Base-by-base conservation (phyloP, 139 green algal genomes). In the Coccomyxa sp. region DNA sequence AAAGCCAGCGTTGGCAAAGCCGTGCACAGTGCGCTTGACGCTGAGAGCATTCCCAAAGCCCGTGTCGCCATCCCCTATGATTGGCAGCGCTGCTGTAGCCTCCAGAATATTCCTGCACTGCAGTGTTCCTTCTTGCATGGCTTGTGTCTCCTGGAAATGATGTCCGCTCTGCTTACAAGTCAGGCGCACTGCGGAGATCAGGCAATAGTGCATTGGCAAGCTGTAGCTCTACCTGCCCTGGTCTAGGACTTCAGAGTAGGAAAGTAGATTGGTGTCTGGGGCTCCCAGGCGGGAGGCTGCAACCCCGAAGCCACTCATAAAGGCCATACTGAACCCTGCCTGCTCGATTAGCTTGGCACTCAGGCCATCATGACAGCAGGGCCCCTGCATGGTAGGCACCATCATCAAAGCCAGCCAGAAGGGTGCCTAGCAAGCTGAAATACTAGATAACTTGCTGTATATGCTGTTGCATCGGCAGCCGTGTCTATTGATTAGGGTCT, bases 11-110 rank as follows among this genome's bases (percentile, higher is more conserved):
- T 87, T 79, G 6, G 93, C 91, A 84, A 97, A 99, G 16, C 92
- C 93, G 0, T 73, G 64, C 40, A 99, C 93, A 0, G 96, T 98
- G 24, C 95, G 80, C 85, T 97, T 95, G 14, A 97, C 95, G 76
- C 98, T 98, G 68, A 99, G 85, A 0, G 95, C 92, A 74, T 98
- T 98, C 75, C 96, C 96, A 79, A 98, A 98, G 7, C 95, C 91
- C 0, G 92, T 98, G 88, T 99, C 96, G n/a, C 89, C 96, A 79
- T 99, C 96, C 12, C 91, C 96, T 76, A 99, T 98, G 83, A 99
- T 81, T 75, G 95, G 90, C 79, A 97, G 82, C 39, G 27, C 18
- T 14, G 50, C 50, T 0, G 94, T 97, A 31, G 92, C 93, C 70
- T 98, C 92, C 31, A 90, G 73, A 27, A 93, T 87, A 76, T 88